phyloP scores from a whole-genome alignment of 1,284 basidiomycete species.

The Rhodotorula sp. region DNA sequence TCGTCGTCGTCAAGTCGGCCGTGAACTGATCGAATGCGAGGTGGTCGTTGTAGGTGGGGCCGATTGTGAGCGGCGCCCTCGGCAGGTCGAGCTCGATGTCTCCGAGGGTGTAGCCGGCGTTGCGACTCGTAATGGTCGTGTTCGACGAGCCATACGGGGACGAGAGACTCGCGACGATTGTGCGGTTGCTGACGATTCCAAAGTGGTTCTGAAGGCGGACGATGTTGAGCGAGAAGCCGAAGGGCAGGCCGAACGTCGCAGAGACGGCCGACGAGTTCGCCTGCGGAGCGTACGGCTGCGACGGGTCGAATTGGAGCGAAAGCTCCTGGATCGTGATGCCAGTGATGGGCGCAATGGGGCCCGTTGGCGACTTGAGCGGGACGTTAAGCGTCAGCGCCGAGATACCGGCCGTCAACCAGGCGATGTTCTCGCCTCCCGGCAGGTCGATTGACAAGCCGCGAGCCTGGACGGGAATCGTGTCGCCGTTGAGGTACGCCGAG shows the following conservation, averaged over 20 bases:
- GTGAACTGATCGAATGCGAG: slow-evolving; percentile 47
- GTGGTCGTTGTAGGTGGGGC: slow-evolving; percentile 55
- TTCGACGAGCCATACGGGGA: slow-evolving; percentile 47
- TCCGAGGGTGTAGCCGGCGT: slow-evolving; percentile 61
- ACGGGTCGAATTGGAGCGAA: slow-evolving; percentile 59
- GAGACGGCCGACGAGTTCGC: slow-evolving; percentile 61
- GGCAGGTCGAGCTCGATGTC: slow-evolving; percentile 65
- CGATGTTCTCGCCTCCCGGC: slow-evolving; percentile 60
- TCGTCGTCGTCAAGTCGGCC: slow-evolving; percentile 50
- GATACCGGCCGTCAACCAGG: slow-evolving; percentile 67
- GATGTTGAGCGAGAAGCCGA: slow-evolving; percentile 70
- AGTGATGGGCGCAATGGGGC: slow-evolving; percentile 65
- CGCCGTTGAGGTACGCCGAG: slow-evolving; percentile 69
- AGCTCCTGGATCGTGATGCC: slow-evolving; percentile 65
- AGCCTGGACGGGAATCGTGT: slow-evolving; percentile 61
- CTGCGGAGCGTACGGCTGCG: slow-evolving; percentile 61
- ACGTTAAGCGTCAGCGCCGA: slow-evolving; percentile 59
- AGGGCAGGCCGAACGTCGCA: slow-evolving; percentile 66
- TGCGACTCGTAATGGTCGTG: slow-evolving; percentile 26
- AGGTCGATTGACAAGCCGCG: slow-evolving; percentile 57
- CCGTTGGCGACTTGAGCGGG: slow-evolving; percentile 55
- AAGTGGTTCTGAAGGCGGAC: slow-evolving; percentile 66
- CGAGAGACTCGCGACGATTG: slow-evolving; percentile 57
- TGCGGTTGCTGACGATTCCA: slow-evolving; percentile 59
- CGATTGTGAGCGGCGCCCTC: slow-evolving; percentile 57